These are phyloP conservation scores for Choanephora cucurbitarum DNA, from an alignment of 371 early-diverging fungal genomes.

Conservation along the genomic window DNA sequence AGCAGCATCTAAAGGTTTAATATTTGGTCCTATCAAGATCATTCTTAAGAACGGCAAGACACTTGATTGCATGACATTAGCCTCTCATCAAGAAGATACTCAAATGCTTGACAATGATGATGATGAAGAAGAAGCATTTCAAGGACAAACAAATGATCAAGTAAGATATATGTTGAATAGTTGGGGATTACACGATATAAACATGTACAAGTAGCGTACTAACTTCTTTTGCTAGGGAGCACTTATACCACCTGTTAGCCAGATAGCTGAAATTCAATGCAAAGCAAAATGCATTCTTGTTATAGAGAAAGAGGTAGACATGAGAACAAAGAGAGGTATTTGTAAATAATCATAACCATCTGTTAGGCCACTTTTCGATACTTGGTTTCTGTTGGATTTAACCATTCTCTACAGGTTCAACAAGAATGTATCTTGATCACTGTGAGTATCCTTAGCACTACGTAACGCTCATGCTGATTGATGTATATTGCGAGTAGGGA, in stretches of 20 bases:
- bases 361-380: slow-evolving; percentile 48
- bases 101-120: slow-evolving; percentile 6
- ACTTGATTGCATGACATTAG: slow-evolving; percentile 32
- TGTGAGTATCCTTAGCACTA: too few relatives aligned
- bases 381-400: slow-evolving; percentile 36
- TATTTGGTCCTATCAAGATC: slow-evolving; percentile 42
- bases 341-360: too few relatives aligned
- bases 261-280: slow-evolving; percentile 34
- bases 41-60: slow-evolving; percentile 31
- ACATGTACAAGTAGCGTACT: too few relatives aligned
- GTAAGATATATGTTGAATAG: too few relatives aligned
- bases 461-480: too few relatives aligned
- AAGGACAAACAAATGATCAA: neutral
- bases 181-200: too few relatives aligned
- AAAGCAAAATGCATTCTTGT: slow-evolving; percentile 39
- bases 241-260: slow-evolving; percentile 41
- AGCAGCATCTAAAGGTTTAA: slow-evolving; percentile 45
- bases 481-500: too few relatives aligned
- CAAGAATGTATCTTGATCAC: slow-evolving; percentile 41
- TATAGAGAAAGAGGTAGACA: slow-evolving; percentile 52
- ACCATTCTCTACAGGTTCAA: slow-evolving; percentile 14
- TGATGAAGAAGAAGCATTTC: slow-evolving; percentile 34
- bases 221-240: slow-evolving; percentile 25
- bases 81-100: neutral
- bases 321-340: neutral